Percentiles rank a stretch among this genome's conserved stretches.
Evolutionary conservation across 1,284 basidiomycete genomes (phyloP).

Genomic region (Coniferiporia weirii): DNA sequence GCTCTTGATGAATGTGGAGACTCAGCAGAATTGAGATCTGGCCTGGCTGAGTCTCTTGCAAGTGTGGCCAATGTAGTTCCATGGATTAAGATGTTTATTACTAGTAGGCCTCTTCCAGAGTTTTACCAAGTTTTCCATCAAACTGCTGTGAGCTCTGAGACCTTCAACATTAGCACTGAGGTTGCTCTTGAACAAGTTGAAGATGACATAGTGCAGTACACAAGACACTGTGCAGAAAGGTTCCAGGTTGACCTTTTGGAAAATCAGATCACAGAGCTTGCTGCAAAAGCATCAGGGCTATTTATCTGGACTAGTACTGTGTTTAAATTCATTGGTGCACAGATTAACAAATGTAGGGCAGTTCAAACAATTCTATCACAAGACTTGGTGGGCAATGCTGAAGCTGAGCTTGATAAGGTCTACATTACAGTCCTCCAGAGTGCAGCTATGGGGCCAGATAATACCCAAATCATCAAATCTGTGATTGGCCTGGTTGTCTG

Average conservation of each 20-base stretch:
- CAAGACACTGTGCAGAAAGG: no score
- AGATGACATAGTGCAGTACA: conserved; percentile 16
- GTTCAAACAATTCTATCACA: background rate
- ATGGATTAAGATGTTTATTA: conserved; percentile 11
- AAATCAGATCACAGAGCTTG: conserved; percentile 4
- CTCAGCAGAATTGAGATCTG: background rate
- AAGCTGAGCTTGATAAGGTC: background rate
- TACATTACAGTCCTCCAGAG: conserved; percentile 5
- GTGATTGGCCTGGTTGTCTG: background rate
- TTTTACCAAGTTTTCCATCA: background rate
- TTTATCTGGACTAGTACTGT: conserved; percentile 29
- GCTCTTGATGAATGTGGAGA: conserved; percentile 16
- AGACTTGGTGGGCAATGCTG: background rate
- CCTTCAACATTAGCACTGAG: no score
- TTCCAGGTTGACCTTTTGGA: no score
- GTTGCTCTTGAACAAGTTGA: background rate
- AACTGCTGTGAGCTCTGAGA: background rate
- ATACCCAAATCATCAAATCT: background rate
- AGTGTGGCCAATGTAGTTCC: background rate
- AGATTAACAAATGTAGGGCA: conserved; percentile 6
- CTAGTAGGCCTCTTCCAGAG: conserved; percentile 6
- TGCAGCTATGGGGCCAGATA: background rate
- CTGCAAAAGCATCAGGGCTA: conserved; percentile 24
- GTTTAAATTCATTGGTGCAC: conserved; percentile 23
- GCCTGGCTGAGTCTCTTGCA: background rate